Percentiles rank a stretch among this genome's conserved stretches.
Conservation (phyloP, 768 basidiomycete species). For the Leccinum subtestaceum region DNA sequence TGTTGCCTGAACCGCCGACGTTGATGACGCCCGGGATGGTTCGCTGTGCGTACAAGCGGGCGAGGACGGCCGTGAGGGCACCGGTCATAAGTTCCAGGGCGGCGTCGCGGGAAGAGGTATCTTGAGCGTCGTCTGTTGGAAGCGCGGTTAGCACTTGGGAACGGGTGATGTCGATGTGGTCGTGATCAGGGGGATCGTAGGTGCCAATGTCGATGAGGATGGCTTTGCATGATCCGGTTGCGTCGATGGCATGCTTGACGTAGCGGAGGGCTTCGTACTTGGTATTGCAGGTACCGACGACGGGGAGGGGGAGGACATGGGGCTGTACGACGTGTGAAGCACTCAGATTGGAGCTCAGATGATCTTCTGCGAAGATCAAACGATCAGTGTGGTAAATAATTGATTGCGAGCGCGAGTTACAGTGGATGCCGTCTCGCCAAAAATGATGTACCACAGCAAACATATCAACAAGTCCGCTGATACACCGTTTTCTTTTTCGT, state of each 20-base stretch:
- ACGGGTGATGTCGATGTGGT: conserved; percentile 22
- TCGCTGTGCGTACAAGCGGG: conserved; percentile 9
- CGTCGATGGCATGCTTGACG: conserved; percentile 17
- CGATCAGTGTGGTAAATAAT: not conserved
- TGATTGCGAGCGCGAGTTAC: not conserved
- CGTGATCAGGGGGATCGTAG: conserved; percentile 13
- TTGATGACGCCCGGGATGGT: conserved; percentile 21
- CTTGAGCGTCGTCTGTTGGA: not conserved
- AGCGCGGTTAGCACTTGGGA: conserved; percentile 17
- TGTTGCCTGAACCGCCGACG: conserved; percentile 27
- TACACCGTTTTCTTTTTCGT: too few relatives aligned
- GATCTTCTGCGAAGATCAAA: too few relatives aligned
- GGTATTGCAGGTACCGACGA: conserved; percentile 30
- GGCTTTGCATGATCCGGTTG: conserved; percentile 20
- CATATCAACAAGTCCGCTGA: too few relatives aligned
- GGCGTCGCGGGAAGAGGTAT: conserved; percentile 8
- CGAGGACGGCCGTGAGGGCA: conserved; percentile 19
- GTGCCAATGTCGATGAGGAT: conserved; percentile 27
- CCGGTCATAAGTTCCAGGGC: conserved; percentile 17
- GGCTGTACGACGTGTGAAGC: too few relatives aligned
- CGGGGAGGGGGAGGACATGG: conserved; percentile 6
- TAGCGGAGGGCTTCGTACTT: conserved; percentile 25
- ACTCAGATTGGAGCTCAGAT: too few relatives aligned
- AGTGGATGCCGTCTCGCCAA: too few relatives aligned
- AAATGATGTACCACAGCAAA: too few relatives aligned